Evolutionary conservation across 2,329 filamentous ascomycete genomes (phyloP).

Genomic region (Alternaria incomplexa): DNA sequence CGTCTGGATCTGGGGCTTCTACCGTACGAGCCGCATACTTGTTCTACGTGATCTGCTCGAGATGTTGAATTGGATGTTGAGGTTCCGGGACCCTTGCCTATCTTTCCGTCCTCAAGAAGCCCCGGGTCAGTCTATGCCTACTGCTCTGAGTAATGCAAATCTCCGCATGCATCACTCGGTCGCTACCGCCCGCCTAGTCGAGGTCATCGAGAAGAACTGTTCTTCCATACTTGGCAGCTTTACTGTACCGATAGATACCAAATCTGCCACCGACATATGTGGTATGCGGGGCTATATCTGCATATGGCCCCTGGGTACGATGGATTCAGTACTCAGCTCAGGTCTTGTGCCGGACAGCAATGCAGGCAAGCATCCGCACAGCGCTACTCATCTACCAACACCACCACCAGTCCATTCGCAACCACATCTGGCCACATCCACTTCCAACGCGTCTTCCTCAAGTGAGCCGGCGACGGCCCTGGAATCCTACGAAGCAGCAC

Average conservation of each 20-base stretch:
- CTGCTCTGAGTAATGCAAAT: conserved; percentile 17
- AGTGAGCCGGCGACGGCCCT: not conserved
- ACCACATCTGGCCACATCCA: not conserved
- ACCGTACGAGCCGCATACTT: conserved; percentile 36
- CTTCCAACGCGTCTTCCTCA: conserved; percentile 3
- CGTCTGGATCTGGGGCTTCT: conserved; percentile 40
- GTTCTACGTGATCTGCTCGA: conserved; percentile 37
- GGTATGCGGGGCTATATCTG: conserved; percentile 38
- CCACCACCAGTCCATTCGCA: not conserved
- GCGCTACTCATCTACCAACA: not conserved
- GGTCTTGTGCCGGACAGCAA: conserved; percentile 33
- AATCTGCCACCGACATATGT: conserved; percentile 28
- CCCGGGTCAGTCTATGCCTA: conserved; percentile 1
- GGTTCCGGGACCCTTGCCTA: conserved; percentile 20
- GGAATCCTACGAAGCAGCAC: conserved; percentile 6
- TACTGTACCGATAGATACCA: conserved; percentile 31
- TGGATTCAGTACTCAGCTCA: conserved; percentile 33
- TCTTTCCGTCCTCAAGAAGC: not conserved
- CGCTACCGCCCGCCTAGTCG: conserved; percentile 27
- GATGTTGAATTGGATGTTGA: conserved; percentile 41
- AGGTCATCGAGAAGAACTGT: conserved; percentile 31
- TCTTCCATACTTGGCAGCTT: conserved; percentile 33
- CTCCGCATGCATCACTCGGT: conserved; percentile 25
- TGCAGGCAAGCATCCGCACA: conserved; percentile 4
- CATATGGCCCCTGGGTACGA: conserved; percentile 35